Base-by-base conservation (phyloP, 2,329 filamentous ascomycete genomes). In the Colletotrichum gloeosporioides region DNA sequence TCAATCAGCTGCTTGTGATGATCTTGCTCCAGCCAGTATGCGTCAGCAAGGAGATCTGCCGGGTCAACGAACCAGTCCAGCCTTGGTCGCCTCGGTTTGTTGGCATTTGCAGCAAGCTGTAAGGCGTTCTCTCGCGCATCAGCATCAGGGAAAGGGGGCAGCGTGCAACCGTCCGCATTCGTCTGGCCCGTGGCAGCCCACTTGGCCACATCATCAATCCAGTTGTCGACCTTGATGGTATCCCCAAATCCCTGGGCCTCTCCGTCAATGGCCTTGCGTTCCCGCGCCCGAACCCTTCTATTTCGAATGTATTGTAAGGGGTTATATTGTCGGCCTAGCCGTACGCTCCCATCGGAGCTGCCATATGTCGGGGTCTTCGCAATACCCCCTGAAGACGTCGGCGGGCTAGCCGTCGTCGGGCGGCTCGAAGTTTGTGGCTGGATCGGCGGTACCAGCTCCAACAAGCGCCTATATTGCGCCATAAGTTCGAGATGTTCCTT, bases 221-320 rank as follows among this genome's bases (percentile, higher is more conserved):
- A 99, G 36, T 89, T 87, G 68, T 91, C 91, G 9, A 98, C 95
- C 62, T 88, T 91, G 5, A 91, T 88, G 2, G 95, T 87, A 83
- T 98, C 93, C 53, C 91, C 89, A 87, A 98, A 99, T 2, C 95
- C 95, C 79, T 95, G 93, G 2, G 89, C 88, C 77, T 95, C 92
- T 18, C 94, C 92, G 80, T 97, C 92, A 39, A 98, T 93, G 1
- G 90, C 86, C 78, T 91, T 93, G 55, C 95, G 91, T 85, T 98
- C 95, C 18, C 96, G 91, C 31, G 94, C 93, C 77, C 97, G 91
- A 15, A 97, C 91, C 82, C 96, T 96, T 64, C 96, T 91, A 82
- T 99, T 99, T 25, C 97, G 93, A 71, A 99, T 94, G 80, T 95
- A 95, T 84, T 99, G 97, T 29, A 99, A 86, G 6, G 96, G 97